Conservation (phyloP, 129 eudicot genomes). For the Gnaphalium uliginosum region DNA sequence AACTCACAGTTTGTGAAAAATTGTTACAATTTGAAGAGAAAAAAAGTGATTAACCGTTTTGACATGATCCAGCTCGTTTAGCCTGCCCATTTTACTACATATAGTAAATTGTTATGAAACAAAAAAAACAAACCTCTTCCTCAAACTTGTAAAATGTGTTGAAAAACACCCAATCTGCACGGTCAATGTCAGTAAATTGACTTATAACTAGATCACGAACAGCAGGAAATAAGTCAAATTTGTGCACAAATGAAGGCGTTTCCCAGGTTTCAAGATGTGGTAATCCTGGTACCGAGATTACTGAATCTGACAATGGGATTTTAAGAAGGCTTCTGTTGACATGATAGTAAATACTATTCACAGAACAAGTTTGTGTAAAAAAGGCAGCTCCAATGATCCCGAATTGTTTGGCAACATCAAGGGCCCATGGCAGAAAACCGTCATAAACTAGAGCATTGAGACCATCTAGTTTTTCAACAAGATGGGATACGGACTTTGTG, state of each 20-base stretch:
- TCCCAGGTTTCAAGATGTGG: constrained; percentile 44
- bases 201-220: constrained; percentile 28
- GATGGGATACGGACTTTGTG: constrained; percentile 34
- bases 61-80: not conserved
- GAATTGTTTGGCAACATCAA: constrained; percentile 47
- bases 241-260: constrained; percentile 50
- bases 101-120: not conserved
- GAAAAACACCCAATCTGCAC: constrained; percentile 49
- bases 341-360: constrained; percentile 48
- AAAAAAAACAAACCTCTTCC: constrained; percentile 39
- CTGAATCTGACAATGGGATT: constrained; percentile 36
- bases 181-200: constrained; percentile 44
- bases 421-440: constrained; percentile 55
- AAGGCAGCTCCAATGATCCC: constrained; percentile 45
- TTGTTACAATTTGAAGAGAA: too few species aligned
- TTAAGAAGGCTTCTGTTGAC: constrained; percentile 34
- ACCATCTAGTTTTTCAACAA: constrained; percentile 34
- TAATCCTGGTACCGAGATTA: constrained; percentile 42
- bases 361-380: constrained; percentile 66
- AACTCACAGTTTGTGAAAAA: too few species aligned
- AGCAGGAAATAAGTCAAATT: constrained; percentile 37
- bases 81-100: not conserved
- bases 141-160: constrained; percentile 49
- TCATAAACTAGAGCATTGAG: constrained; percentile 54
- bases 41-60: not conserved